Evolutionary conservation across 2,329 filamentous ascomycete genomes (phyloP), one percentile per base, ranked within the genome.

Genomic region (Trichoderma asperellum): DNA sequence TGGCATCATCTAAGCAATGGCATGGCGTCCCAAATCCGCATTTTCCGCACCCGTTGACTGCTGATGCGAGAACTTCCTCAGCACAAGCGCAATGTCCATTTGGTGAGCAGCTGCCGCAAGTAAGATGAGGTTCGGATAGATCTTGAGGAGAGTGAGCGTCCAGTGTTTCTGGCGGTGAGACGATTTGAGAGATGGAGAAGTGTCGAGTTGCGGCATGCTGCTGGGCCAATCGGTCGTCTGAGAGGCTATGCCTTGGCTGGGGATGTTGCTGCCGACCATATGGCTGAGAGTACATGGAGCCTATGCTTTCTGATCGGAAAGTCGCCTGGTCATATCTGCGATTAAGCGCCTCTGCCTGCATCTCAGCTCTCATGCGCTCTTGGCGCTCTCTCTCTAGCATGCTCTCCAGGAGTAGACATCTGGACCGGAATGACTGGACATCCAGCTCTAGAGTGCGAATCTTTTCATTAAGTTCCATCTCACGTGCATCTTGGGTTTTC

Each of bases 1-100:
- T 83, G 64, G 89, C 89, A 71, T 89, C 86, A 60, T 86, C 83
- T 40, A 90, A 83, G 72, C 90, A 92, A 74, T 88, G 85, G 74
- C 92, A 94, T 63, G 85, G 85, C 8, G 84, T 83, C 58, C 85
- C 87, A 8, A 88, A 80, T 21, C 85, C 87, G 77, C 92, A 94
- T 68, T 88, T 88, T 60, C 86, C 88, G 76, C 91, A 94, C 27
- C 87, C 89, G 29, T 86, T 76, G 7, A 83, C 76, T 40, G 86
- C 81, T n/a, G 81, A 81, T n/a, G 83, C 81, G 58, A 90, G 79
- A 35, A 83, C 87, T 70, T 87, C 83, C 27, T 90, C 87, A 60
- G 86, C 85, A 75, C 88, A 91, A 12, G 85, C 84, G 76, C 88
- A 90, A 2, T 79, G 78, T 6, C 85, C 84, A 32, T 80, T 81